A percentile compares a stretch with the other conserved stretches of the same genome.
Conservation (phyloP, 2,329 filamentous ascomycete genomes). For the Stachybotrys chlorohalonatus region DNA sequence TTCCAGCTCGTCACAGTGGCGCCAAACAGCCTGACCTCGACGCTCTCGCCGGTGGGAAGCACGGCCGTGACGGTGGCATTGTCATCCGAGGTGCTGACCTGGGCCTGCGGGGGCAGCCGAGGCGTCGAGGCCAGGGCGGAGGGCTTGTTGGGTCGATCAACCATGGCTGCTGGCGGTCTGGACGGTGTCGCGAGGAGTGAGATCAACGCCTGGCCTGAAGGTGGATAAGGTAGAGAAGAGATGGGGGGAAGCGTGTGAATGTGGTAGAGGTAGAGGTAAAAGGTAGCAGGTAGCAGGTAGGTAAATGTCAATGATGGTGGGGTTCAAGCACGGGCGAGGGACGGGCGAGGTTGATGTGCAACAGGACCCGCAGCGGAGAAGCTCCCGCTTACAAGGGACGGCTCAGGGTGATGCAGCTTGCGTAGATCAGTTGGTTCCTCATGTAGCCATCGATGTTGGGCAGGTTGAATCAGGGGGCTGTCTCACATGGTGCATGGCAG, state of each 20-base stretch:
- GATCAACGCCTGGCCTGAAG: not conserved
- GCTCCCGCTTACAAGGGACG: not conserved
- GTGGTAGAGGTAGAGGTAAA: not conserved
- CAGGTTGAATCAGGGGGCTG: too few species aligned
- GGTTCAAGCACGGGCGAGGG: not conserved
- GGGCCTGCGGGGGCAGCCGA: constrained; percentile 63
- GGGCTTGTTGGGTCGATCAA: constrained; percentile 81
- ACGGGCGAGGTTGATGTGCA: not conserved
- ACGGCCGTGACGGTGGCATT: constrained; percentile 67
- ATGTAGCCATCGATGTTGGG: too few species aligned
- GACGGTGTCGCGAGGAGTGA: not conserved
- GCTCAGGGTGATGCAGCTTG: not conserved
- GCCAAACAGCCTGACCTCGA: constrained; percentile 81
- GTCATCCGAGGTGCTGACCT: constrained; percentile 65
- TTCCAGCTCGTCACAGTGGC: constrained; percentile 95
- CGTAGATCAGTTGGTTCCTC: not conserved
- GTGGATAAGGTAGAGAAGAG: not conserved
- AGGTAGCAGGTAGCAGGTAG: not conserved
- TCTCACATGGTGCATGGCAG: too few species aligned
- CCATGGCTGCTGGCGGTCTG: constrained; percentile 34
- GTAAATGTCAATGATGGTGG: not conserved
- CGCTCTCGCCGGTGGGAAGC: constrained; percentile 77
- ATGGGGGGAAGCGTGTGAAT: not conserved
- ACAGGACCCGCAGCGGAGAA: not conserved
- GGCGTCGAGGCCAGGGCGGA: constrained; percentile 66